A percentile compares a stretch with the other conserved stretches of the same genome.
Conservation (phyloP, 2,329 filamentous ascomycete species). For the Beauveria caledonica region DNA sequence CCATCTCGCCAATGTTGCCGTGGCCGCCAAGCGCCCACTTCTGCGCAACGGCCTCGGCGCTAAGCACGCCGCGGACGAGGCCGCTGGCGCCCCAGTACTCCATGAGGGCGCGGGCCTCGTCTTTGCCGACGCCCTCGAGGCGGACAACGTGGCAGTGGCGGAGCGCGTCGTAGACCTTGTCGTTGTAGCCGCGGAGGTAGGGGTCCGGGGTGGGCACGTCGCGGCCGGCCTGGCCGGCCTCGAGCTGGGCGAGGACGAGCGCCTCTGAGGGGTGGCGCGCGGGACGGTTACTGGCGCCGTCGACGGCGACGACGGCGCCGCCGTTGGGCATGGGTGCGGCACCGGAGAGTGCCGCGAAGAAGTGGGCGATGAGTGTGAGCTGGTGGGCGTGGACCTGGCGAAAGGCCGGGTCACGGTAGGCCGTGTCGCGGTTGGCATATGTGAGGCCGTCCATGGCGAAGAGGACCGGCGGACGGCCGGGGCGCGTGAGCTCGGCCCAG, state of each 20-base stretch:
- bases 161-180: constrained; percentile 45
- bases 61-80: constrained; percentile 61
- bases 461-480: constrained; percentile 52
- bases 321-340: constrained; percentile 56
- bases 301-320: constrained; percentile 69
- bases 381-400: constrained; percentile 80
- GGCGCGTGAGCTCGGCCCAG: constrained; percentile 65
- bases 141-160: constrained; percentile 43
- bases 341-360: constrained; percentile 63
- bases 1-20: constrained; percentile 79
- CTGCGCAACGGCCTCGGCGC: constrained; percentile 64
- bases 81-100: constrained; percentile 92
- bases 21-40: constrained; percentile 78
- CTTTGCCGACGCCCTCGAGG: constrained; percentile 60
- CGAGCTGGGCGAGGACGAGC: constrained; percentile 53
- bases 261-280: constrained; percentile 59
- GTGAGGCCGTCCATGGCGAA: constrained; percentile 71
- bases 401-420: constrained; percentile 64
- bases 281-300: constrained; percentile 58
- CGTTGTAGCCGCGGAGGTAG: constrained; percentile 49
- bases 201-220: constrained; percentile 39
- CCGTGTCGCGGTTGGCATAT: constrained; percentile 71
- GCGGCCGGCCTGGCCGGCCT: constrained; percentile 32
- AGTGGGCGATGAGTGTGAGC: constrained; percentile 65
- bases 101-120: constrained; percentile 71